These are phyloP conservation scores for Kwoniella europaea DNA, from an alignment of 768 basidiomycete genomes.

Conservation along the genomic window DNA sequence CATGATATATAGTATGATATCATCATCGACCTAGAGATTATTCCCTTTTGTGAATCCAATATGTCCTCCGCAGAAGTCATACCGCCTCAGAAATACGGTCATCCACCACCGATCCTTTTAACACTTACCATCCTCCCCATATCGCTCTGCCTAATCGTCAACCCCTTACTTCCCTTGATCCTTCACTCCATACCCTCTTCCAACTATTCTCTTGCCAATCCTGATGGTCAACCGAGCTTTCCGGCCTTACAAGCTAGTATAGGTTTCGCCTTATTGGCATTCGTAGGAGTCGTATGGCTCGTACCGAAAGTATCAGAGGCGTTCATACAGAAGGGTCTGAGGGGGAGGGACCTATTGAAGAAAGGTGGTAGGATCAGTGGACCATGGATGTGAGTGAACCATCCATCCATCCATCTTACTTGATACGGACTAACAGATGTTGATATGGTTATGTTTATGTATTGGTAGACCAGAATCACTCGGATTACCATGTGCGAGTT, in stretches of 20 bases:
- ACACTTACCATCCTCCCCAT: slow-evolving; percentile 45
- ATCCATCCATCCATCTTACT: not conserved
- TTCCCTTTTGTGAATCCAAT: no score
- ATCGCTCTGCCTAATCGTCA: slow-evolving; percentile 45
- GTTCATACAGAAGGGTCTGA: slow-evolving; percentile 80
- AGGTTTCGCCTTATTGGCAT: slow-evolving; percentile 83
- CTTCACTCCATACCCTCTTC: slow-evolving; percentile 14
- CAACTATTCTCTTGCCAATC: not conserved
- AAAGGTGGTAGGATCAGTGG: slow-evolving; percentile 57
- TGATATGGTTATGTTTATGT: slow-evolving; percentile 4
- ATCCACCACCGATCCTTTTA: slow-evolving; percentile 36
- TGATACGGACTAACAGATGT: no score
- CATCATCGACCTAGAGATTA: no score
- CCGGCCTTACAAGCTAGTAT: slow-evolving; percentile 71
- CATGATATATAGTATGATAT: no score
- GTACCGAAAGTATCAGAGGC: slow-evolving; percentile 81
- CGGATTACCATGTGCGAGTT: slow-evolving; percentile 84
- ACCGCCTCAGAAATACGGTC: slow-evolving; percentile 30
- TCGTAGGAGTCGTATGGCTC: slow-evolving; percentile 73
- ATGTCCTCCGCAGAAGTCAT: not conserved
- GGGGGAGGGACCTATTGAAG: slow-evolving; percentile 87
- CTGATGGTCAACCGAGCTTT: slow-evolving; percentile 20
- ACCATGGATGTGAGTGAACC: slow-evolving; percentile 47
- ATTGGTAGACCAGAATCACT: slow-evolving; percentile 84
- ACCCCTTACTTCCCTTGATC: slow-evolving; percentile 49